A percentile compares a stretch with the other conserved stretches of the same genome.
phyloP scores from a whole-genome alignment of 768 basidiomycete genomes.

The Hygrophorus russula region DNA sequence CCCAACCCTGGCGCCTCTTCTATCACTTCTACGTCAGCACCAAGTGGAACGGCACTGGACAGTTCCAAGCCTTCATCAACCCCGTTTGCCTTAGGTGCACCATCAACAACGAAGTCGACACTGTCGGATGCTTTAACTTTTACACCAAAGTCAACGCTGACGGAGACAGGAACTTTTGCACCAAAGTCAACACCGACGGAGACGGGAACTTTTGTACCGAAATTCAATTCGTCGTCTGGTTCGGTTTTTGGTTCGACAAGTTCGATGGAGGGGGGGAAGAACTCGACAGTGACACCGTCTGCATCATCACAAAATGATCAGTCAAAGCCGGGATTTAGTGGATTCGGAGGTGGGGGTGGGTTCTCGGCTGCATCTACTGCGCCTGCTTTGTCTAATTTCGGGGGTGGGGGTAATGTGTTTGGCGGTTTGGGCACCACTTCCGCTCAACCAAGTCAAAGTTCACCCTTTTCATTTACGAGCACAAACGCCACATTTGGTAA shows the following conservation, averaged over 20 bases:
- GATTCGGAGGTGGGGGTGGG: constrained; percentile 4
- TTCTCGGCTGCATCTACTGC: not conserved
- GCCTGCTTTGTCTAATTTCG: not conserved
- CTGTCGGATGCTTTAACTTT: constrained; percentile 1
- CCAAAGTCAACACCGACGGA: not conserved
- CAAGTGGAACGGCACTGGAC: constrained; percentile 1
- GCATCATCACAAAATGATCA: constrained; percentile 3
- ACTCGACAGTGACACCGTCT: not conserved
- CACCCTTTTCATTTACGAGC: too few species aligned
- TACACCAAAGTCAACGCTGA: constrained; percentile 5
- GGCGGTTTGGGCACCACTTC: not conserved
- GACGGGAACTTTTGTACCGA: not conserved
- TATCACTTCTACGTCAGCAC: constrained; percentile 2
- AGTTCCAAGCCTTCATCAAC: constrained; percentile 7
- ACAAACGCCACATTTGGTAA: too few species aligned
- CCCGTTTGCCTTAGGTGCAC: constrained; percentile 10
- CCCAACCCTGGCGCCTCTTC: constrained; percentile 9
- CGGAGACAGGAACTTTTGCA: not conserved
- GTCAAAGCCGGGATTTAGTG: constrained; percentile 1
- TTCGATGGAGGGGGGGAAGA: not conserved
- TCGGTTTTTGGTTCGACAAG: not conserved
- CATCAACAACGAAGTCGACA: not conserved
- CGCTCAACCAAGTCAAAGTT: too few species aligned
- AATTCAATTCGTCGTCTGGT: constrained; percentile 1
- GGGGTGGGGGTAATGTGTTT: not conserved